These are phyloP conservation scores for Xylariaceae sp. DNA, from an alignment of 2,329 filamentous ascomycete genomes.

Conservation along the genomic window DNA sequence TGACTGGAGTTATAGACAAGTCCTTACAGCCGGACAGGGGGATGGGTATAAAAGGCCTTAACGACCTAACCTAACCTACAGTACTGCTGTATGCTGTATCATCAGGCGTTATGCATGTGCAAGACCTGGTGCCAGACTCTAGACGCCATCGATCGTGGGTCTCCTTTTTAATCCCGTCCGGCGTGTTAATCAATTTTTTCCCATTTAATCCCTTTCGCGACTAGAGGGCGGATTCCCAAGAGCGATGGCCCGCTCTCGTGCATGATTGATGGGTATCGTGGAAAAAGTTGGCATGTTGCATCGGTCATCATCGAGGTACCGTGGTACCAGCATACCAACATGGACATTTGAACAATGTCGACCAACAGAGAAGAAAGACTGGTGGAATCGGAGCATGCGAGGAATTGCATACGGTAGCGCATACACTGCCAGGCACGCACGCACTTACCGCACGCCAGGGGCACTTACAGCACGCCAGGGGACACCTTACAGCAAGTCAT, in stretches of 20 bases:
- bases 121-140: too few species aligned
- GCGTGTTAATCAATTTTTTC: constrained; percentile 9
- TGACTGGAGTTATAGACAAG: constrained; percentile 42
- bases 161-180: constrained; percentile 17
- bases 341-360: too few species aligned
- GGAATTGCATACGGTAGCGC: constrained; percentile 7
- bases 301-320: constrained; percentile 3
- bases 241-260: constrained; percentile 18
- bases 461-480: too few species aligned
- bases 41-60: too few species aligned
- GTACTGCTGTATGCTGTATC: too few species aligned
- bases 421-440: neutral
- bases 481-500: neutral
- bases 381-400: constrained; percentile 12
- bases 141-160: constrained; percentile 10
- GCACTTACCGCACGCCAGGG: neutral
- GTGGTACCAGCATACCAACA: neutral
- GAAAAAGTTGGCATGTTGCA: constrained; percentile 19
- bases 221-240: constrained; percentile 5
- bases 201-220: constrained; percentile 3
- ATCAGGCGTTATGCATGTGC: too few species aligned
- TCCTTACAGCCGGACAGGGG: constrained; percentile 11
- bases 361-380: neutral
- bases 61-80: too few species aligned
- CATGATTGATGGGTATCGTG: constrained; percentile 11